Conservation (phyloP, 2,329 filamentous ascomycete genomes). For the Botrytis cinerea region DNA sequence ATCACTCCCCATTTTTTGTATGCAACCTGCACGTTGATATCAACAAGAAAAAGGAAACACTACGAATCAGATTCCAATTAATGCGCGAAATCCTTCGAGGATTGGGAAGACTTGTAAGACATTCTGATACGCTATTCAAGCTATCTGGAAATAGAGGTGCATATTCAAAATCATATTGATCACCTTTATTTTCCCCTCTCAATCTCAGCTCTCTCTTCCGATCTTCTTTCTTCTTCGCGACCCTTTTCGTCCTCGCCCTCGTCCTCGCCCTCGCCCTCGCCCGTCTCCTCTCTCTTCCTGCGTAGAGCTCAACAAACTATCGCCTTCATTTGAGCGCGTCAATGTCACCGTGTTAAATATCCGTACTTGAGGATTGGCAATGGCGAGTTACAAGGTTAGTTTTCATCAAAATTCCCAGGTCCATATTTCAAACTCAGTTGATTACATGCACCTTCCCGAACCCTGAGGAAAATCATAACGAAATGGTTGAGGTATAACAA, state of each 20-base stretch:
- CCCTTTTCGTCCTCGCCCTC: not conserved
- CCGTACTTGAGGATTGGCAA: slow-evolving; percentile 18
- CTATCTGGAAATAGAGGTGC: slow-evolving; percentile 11
- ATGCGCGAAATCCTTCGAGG: slow-evolving; percentile 1
- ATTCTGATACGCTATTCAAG: slow-evolving; percentile 15
- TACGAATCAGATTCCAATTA: slow-evolving; percentile 10
- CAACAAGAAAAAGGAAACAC: not conserved
- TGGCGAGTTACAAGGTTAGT: slow-evolving; percentile 25
- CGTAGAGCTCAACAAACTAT: not conserved
- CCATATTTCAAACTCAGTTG: slow-evolving; percentile 11
- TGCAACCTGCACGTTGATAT: slow-evolving; percentile 20
- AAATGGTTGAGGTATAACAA: not conserved
- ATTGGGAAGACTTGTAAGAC: slow-evolving; percentile 18
- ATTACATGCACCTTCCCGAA: slow-evolving; percentile 14
- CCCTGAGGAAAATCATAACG: not conserved
- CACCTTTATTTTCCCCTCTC: slow-evolving; percentile 1
- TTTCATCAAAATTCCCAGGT: not conserved
- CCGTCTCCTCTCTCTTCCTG: not conserved
- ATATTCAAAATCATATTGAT: slow-evolving; percentile 15
- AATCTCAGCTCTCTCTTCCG: slow-evolving; percentile 5
- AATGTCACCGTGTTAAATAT: slow-evolving; percentile 20
- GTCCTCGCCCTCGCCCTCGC: not conserved
- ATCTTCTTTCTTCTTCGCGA: slow-evolving; percentile 17
- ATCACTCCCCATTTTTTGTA: slow-evolving; percentile 15
- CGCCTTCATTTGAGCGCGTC: slow-evolving; percentile 12